Base-by-base conservation (phyloP, 2,329 filamentous ascomycete species). In the Lachnellula subtilissima region DNA sequence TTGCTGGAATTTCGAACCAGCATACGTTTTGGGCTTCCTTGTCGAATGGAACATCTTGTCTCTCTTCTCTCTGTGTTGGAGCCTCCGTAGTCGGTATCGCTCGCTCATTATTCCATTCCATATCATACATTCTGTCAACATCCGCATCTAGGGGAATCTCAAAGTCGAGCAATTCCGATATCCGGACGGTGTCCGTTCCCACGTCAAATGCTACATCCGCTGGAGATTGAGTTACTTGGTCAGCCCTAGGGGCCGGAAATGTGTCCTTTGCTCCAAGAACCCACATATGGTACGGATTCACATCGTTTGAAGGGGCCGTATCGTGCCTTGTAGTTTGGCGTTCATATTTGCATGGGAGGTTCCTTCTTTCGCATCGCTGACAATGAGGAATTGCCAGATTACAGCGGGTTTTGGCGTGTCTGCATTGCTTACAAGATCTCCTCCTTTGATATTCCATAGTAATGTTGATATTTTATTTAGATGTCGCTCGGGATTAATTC, bases 401-500 rank as follows among this genome's bases (percentile, higher is more conserved):
- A 45, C 60, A 62, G 32, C 55, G 48, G 5, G 57, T 58, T 42
- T 62, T 62, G 4, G 60, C 50, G 1, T 17, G 6, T 19, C 60
- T 50, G 49, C 58, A 62, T 22, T 53, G 50, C 4, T 11, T 50
- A 39, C 60, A 62, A n/a, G 60, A 58, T 37, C 55, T 62, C 28
- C 57, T 62, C 22, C 55, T 50, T 11, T 50, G 32, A 35, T 15
- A 48, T 7, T 56, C 56, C 56, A 58, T 58, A 36, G n/a, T 35
- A 36, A 22, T 53, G 51, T 40, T 32, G 28, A 32, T 32, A 32
- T 32, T 12, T 32, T 32, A 12, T 12, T 12, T 12, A 11, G 28
- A 32, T 32, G 28, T 32, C 11, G 28, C 28, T 32, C 11, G 8
- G 28, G 1, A 12, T 32, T 4, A 12, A 32, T 32, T 12, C 28